phyloP scores from a whole-genome alignment of 805 yeast species.

The Pichia nanzhaoensis region DNA sequence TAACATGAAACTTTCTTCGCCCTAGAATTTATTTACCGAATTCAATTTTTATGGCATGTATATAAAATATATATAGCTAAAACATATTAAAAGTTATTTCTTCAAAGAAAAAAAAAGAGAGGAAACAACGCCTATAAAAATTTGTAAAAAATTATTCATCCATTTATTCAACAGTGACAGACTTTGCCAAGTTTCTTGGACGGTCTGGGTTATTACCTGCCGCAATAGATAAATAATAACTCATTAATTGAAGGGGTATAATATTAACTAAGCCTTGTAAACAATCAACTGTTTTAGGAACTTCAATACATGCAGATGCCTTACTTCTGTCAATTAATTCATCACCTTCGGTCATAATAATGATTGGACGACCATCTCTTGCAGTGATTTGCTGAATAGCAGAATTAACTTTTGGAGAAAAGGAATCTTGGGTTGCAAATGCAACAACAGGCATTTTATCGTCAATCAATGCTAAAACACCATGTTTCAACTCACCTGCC shows the following conservation, averaged over 20 bases:
- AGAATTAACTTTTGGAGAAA: conserved; percentile 92
- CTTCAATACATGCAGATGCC: conserved; percentile 69
- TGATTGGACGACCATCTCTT: conserved; percentile 93
- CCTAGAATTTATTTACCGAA: no score
- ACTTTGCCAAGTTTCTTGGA: conserved; percentile 97
- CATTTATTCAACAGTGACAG: conserved; percentile 86
- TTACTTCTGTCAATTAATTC: conserved; percentile 50
- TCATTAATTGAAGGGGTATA: conserved; percentile 89
- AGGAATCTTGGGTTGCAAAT: conserved; percentile 91
- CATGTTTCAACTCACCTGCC: conserved; percentile 98
- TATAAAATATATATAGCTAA: no score
- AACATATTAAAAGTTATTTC: not conserved
- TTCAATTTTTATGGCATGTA: no score
- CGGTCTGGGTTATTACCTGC: conserved; percentile 96
- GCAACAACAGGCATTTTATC: conserved; percentile 90
- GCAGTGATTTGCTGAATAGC: conserved; percentile 96
- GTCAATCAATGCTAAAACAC: conserved; percentile 95
- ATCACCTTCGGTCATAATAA: conserved; percentile 81
- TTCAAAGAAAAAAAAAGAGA: conserved; percentile 1
- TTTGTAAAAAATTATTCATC: not conserved
- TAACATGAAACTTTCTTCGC: no score
- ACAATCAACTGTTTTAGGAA: conserved; percentile 95
- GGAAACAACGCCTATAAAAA: not conserved
- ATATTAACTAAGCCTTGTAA: conserved; percentile 94
- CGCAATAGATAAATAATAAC: conserved; percentile 93